Percentiles rank a stretch among this genome's conserved stretches.
Evolutionary conservation across 805 yeast species (phyloP).

Genomic region (Candida xiaguanensis): DNA sequence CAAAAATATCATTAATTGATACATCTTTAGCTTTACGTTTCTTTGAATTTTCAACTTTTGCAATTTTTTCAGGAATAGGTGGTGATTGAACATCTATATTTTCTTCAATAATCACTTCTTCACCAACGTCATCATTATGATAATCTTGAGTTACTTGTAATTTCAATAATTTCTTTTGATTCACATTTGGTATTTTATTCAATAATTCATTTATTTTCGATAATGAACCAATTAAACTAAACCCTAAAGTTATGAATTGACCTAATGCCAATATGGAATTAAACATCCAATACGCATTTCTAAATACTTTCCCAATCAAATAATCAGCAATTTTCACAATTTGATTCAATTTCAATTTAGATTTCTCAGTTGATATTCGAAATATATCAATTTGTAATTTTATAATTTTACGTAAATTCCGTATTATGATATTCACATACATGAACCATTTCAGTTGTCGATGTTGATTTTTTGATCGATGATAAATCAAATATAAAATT

Average conservation of each 20-base stretch:
- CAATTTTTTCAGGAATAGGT: neutral
- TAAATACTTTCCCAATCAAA: conserved; percentile 34
- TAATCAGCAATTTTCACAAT: conserved; percentile 17
- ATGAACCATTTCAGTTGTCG: conserved; percentile 74
- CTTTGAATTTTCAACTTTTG: neutral
- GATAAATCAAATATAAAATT: conserved; percentile 60
- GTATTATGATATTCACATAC: conserved; percentile 57
- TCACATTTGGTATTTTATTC: conserved; percentile 11
- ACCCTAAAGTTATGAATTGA: conserved; percentile 72
- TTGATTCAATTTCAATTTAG: conserved; percentile 13
- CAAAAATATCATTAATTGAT: conserved; percentile 5
- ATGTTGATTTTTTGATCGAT: conserved; percentile 77
- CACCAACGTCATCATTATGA: conserved; percentile 8
- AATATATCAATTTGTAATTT: conserved; percentile 14
- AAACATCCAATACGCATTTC: conserved; percentile 55
- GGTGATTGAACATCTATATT: neutral
- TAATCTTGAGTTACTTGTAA: neutral
- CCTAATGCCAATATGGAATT: conserved; percentile 67
- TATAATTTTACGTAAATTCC: conserved; percentile 46
- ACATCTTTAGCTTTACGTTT: conserved; percentile 10
- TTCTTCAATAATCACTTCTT: conserved; percentile 2
- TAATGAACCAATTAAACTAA: conserved; percentile 57
- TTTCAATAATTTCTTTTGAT: neutral
- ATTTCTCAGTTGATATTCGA: conserved; percentile 6
- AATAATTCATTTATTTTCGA: conserved; percentile 39